phyloP scores from a whole-genome alignment of 352 stramenopile species.

The Phytophthora cryptogea region DNA sequence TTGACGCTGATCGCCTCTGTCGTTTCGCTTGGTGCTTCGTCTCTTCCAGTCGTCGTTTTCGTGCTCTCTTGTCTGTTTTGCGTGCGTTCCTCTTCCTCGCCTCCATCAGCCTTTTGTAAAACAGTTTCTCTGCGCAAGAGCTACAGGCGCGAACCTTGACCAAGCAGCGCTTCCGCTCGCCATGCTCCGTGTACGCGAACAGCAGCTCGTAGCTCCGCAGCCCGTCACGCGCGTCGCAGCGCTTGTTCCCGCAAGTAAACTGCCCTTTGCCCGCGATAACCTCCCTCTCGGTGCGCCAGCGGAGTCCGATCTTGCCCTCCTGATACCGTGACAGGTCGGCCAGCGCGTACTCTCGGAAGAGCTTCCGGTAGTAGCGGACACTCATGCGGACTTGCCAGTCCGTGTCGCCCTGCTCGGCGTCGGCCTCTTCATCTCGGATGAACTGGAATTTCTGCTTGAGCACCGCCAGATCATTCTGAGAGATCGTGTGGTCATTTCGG shows the following conservation, averaged over 20 bases:
- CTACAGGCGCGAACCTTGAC: conserved; percentile 81
- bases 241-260: conserved; percentile 78
- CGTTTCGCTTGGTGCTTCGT: conserved; percentile 17
- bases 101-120: conserved; percentile 61
- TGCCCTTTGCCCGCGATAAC: conserved; percentile 80
- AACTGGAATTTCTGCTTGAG: conserved; percentile 73
- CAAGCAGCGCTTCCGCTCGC: conserved; percentile 65
- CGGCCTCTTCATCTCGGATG: conserved; percentile 71
- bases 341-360: conserved; percentile 86
- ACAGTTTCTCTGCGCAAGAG: conserved; percentile 67
- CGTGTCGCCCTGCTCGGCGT: conserved; percentile 45
- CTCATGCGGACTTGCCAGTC: conserved; percentile 85
- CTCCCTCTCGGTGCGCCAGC: conserved; percentile 81
- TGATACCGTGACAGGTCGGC: conserved; percentile 67
- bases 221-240: conserved; percentile 45
- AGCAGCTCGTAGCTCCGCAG: conserved; percentile 83
- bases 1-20: conserved; percentile 6
- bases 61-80: conserved; percentile 16
- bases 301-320: conserved; percentile 71
- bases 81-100: conserved; percentile 19
- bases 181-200: conserved; percentile 78
- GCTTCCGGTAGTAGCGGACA: conserved; percentile 80
- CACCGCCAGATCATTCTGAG: conserved; percentile 43
- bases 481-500: conserved; percentile 5
- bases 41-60: conserved; percentile 19